phyloP scores from a whole-genome alignment of 129 eudicot genomes.

The Flaveria brownii region DNA sequence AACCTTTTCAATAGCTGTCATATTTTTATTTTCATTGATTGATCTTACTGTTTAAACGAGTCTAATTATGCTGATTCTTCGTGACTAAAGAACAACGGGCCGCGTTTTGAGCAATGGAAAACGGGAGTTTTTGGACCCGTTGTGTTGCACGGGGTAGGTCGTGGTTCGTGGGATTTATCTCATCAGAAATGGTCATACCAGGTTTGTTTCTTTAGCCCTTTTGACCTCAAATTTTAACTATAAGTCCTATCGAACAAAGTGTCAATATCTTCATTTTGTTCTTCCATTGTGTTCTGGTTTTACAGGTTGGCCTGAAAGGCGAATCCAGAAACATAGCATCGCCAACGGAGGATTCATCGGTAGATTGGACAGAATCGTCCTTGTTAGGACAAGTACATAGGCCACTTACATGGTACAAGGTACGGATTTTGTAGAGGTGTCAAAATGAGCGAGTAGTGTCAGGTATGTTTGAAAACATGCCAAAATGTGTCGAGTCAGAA shows the following conservation, averaged over 20 bases:
- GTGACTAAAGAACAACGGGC: slow-evolving; percentile 64
- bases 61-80: slow-evolving; percentile 22
- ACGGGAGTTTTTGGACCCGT: slow-evolving; percentile 83
- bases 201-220: slow-evolving; percentile 40
- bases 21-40: slow-evolving; percentile 6
- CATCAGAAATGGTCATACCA: slow-evolving; percentile 81
- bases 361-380: slow-evolving; percentile 61
- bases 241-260: neutral
- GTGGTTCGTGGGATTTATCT: slow-evolving; percentile 55
- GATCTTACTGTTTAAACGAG: slow-evolving; percentile 12
- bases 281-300: neutral
- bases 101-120: slow-evolving; percentile 69
- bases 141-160: slow-evolving; percentile 54
- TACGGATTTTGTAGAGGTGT: slow-evolving; percentile 26
- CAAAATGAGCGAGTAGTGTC: neutral
- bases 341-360: slow-evolving; percentile 50
- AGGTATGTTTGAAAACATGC: neutral
- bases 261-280: slow-evolving; percentile 4
- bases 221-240: neutral
- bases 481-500: neutral
- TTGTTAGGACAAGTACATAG: slow-evolving; percentile 37
- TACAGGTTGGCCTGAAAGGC: slow-evolving; percentile 75
- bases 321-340: slow-evolving; percentile 63
- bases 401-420: slow-evolving; percentile 92
- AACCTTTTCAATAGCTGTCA: neutral